A percentile compares a stretch with the other conserved stretches of the same genome.
These are phyloP conservation scores for Tylopilus rubrobrunneus DNA, from an alignment of 768 basidiomycete genomes.

Conservation along the genomic window DNA sequence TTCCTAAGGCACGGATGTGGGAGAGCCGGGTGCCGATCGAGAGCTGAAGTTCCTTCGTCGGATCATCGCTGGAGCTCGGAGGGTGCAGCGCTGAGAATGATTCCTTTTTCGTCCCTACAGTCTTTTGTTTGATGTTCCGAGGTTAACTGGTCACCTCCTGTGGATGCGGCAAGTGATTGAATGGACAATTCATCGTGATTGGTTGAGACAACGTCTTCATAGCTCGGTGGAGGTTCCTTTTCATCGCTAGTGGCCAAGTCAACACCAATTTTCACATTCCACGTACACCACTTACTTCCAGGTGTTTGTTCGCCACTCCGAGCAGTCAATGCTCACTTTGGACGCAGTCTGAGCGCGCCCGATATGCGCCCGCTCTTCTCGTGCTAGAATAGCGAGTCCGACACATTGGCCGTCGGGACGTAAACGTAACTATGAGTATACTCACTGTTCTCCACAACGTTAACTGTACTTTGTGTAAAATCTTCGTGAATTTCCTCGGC, in stretches of 20 bases:
- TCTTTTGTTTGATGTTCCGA: background rate
- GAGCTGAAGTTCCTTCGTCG: background rate
- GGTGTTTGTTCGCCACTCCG: background rate
- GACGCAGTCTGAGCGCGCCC: background rate
- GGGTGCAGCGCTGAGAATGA: background rate
- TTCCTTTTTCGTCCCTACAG: background rate
- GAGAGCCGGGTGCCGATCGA: background rate
- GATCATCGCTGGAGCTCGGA: background rate
- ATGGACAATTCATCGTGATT: background rate
- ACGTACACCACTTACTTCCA: constrained; percentile 1
- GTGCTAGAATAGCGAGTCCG: background rate
- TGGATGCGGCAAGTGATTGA: too few species aligned
- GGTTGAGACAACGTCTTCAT: constrained; percentile 3
- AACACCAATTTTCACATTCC: background rate
- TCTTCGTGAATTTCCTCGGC: background rate
- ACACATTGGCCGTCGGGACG: too few species aligned
- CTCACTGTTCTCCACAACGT: background rate
- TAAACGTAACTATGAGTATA: background rate
- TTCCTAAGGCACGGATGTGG: background rate
- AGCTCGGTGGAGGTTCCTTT: constrained; percentile 13
- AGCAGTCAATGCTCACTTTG: background rate
- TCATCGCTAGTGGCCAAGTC: background rate
- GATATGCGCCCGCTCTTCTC: background rate
- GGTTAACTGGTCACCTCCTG: background rate
- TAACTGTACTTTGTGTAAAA: background rate